phyloP scores from a whole-genome alignment of 202 grass and related monocot genomes.

The Carex arenaria region DNA sequence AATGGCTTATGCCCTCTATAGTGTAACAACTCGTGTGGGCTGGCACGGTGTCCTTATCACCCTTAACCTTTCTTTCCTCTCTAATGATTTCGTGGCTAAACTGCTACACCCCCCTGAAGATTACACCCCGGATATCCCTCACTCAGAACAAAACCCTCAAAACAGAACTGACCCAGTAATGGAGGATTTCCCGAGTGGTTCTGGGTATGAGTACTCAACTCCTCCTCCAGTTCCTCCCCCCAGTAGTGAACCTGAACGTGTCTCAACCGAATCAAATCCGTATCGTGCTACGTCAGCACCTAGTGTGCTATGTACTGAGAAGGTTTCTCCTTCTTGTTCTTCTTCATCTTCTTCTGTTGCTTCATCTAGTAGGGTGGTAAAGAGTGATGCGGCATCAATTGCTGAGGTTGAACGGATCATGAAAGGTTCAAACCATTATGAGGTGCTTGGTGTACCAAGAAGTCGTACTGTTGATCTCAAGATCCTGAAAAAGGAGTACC shows the following conservation, averaged over 20 bases:
- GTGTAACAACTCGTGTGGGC: constrained; percentile 60
- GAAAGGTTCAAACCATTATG: constrained; percentile 77
- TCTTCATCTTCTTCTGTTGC: background rate
- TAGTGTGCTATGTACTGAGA: constrained; percentile 57
- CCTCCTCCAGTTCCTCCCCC: constrained; percentile 31
- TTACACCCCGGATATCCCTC: constrained; percentile 37
- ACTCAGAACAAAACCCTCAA: constrained; percentile 46
- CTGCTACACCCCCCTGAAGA: constrained; percentile 54
- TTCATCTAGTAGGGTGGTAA: constrained; percentile 54
- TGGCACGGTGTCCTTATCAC: constrained; percentile 76
- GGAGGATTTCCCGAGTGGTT: constrained; percentile 53
- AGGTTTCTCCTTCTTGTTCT: constrained; percentile 43
- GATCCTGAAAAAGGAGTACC: constrained; percentile 65
- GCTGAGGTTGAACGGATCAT: constrained; percentile 95
- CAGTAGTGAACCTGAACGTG: constrained; percentile 55
- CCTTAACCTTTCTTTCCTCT: constrained; percentile 83
- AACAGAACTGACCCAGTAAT: constrained; percentile 65
- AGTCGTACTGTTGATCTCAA: constrained; percentile 47
- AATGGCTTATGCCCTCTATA: constrained; percentile 78
- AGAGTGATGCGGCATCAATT: constrained; percentile 56
- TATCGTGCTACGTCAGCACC: constrained; percentile 59
- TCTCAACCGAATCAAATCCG: constrained; percentile 46
- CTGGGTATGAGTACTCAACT: constrained; percentile 52
- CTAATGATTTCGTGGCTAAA: constrained; percentile 88
- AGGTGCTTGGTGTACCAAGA: constrained; percentile 57